Conservation (phyloP, 768 basidiomycete genomes). For the Tubosaeta brunneosetosa region DNA sequence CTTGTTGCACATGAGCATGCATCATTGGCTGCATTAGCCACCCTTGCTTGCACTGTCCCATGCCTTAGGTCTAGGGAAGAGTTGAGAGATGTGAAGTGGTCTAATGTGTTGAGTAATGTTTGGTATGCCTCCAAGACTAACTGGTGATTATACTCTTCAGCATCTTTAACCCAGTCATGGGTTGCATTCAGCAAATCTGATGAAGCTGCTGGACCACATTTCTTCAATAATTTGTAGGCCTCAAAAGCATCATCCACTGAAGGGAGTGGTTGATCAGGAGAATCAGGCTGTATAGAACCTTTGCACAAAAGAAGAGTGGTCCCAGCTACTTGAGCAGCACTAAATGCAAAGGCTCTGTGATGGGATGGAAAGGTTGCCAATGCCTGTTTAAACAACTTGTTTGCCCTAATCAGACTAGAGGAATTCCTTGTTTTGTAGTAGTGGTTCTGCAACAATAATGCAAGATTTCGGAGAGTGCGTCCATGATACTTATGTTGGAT, state of each 20-base stretch:
- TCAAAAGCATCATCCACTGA: neutral
- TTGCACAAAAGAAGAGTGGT: neutral
- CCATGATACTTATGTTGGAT: neutral
- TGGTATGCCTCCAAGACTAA: neutral
- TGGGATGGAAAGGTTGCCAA: neutral
- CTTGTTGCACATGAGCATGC: neutral
- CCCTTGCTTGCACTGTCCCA: neutral
- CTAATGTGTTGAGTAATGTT: neutral
- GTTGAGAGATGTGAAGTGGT: neutral
- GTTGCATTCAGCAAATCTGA: neutral
- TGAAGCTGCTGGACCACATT: neutral
- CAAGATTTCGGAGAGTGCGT: neutral
- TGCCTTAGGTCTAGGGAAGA: neutral
- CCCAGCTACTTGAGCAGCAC: neutral
- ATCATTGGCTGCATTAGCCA: neutral
- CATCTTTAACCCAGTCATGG: neutral
- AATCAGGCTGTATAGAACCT: neutral
- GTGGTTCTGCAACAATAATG: neutral
- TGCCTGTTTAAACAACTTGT: neutral
- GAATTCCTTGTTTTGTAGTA: neutral
- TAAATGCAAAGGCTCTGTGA: neutral
- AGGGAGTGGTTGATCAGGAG: neutral
- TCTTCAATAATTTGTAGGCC: neutral
- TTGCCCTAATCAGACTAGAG: neutral
- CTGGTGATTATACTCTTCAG: neutral